Conservation (phyloP, 2,329 filamentous ascomycete genomes). For the Pyrenochaeta sp. region DNA sequence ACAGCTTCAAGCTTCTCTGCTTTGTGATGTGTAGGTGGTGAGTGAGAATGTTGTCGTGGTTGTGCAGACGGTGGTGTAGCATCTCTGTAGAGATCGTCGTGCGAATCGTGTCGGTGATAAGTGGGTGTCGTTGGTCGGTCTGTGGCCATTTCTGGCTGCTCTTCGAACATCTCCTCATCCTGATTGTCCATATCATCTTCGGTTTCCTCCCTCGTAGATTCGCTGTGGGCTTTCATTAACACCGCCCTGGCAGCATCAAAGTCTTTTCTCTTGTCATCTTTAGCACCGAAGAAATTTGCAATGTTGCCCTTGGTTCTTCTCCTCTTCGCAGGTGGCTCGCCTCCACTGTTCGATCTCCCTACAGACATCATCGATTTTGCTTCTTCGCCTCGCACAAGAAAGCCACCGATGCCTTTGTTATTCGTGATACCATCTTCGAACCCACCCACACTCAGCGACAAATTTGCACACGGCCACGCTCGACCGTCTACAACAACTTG, state of each 20-base stretch:
- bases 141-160: slow-evolving; percentile 17
- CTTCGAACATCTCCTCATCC: slow-evolving; percentile 20
- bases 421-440: slow-evolving; percentile 87
- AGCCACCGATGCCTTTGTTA: slow-evolving; percentile 85
- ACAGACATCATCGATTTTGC: slow-evolving; percentile 56
- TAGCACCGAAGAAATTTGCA: slow-evolving; percentile 45
- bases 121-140: slow-evolving; percentile 23
- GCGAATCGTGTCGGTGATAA: slow-evolving; percentile 5
- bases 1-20: slow-evolving; percentile 4
- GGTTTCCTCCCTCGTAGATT: slow-evolving; percentile 34
- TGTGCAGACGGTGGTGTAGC: slow-evolving; percentile 45
- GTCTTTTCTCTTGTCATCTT: slow-evolving; percentile 39
- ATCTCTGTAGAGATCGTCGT: slow-evolving; percentile 15
- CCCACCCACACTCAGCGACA: slow-evolving; percentile 87
- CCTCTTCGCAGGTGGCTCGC: slow-evolving; percentile 39
- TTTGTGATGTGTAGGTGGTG: slow-evolving; percentile 10
- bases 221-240: slow-evolving; percentile 33
- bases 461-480: slow-evolving; percentile 90
- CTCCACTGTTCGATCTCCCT: slow-evolving; percentile 14
- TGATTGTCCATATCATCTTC: slow-evolving; percentile 28
- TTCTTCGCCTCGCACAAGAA: slow-evolving; percentile 74
- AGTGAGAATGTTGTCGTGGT: slow-evolving; percentile 16
- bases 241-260: slow-evolving; percentile 43
- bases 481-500: slow-evolving; percentile 80
- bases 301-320: slow-evolving; percentile 46